Evolutionary conservation across 495 filamentous ascomycete genomes (phyloP).

Genomic region (Parmelia sp.): DNA sequence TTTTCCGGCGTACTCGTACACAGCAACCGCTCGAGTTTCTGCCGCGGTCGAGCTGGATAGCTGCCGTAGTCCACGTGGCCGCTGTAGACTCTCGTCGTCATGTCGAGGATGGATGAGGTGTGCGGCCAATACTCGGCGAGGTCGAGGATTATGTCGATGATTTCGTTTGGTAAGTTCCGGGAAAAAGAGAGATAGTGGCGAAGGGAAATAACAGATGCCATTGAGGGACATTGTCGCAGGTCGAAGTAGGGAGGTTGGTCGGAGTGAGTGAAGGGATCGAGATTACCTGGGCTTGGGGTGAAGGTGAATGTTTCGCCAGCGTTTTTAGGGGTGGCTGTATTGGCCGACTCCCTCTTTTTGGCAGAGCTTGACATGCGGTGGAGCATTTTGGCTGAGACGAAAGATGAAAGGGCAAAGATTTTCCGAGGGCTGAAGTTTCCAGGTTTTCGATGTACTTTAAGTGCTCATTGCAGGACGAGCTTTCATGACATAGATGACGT

Average conservation of each 20-base stretch:
- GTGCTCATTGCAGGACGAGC: not conserved
- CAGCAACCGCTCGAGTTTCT: not conserved
- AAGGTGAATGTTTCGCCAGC: not conserved
- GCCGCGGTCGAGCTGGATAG: not conserved
- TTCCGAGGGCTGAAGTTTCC: not conserved
- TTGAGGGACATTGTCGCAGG: not conserved
- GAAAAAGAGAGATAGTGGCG: not conserved
- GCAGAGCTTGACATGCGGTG: not conserved
- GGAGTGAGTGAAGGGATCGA: not conserved
- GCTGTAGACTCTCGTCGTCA: slow-evolving; percentile 19
- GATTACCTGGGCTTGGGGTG: not conserved
- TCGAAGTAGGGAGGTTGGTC: not conserved
- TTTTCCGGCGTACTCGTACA: slow-evolving; percentile 6
- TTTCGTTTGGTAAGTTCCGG: slow-evolving; percentile 48
- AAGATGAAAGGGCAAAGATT: not conserved
- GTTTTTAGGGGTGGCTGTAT: not conserved
- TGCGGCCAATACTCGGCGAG: slow-evolving; percentile 67
- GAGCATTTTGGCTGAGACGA: not conserved
- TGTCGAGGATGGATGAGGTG: slow-evolving; percentile 29
- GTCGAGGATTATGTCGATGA: slow-evolving; percentile 63
- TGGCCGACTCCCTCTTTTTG: not conserved
- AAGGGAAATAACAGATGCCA: not conserved
- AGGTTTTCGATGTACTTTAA: not conserved
- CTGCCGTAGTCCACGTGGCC: slow-evolving; percentile 8
- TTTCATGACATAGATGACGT: not conserved